Conservation (phyloP, 2,329 filamentous ascomycete species). For the Colletotrichum viniferum region DNA sequence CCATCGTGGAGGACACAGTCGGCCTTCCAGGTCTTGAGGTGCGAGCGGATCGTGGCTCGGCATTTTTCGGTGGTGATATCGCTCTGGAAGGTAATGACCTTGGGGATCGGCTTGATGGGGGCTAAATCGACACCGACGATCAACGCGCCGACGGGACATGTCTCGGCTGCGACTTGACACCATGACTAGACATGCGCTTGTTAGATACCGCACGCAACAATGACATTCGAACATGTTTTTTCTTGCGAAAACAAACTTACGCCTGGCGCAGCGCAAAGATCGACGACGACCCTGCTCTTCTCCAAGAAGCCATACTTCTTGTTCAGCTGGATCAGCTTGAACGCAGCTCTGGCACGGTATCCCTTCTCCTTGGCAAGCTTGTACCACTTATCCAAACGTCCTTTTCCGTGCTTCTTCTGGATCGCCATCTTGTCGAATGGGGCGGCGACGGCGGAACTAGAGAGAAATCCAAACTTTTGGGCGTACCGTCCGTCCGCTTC, state of each 20-base stretch:
- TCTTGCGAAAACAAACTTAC: conserved; percentile 51
- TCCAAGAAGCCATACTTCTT: conserved; percentile 99
- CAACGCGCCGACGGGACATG: conserved; percentile 87
- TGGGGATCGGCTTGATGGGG: conserved; percentile 94
- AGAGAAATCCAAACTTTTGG: neutral
- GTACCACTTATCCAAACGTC: conserved; percentile 98
- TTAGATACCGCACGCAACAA: neutral
- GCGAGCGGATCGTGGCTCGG: conserved; percentile 83
- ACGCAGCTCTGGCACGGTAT: conserved; percentile 92
- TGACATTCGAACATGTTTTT: neutral
- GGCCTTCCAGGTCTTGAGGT: conserved; percentile 95
- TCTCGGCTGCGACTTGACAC: conserved; percentile 95
- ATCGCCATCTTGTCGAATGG: conserved; percentile 73
- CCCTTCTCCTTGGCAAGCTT: conserved; percentile 98
- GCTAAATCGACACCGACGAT: conserved; percentile 94
- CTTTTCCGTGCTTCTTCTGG: conserved; percentile 98
- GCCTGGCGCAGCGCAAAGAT: conserved; percentile 96
- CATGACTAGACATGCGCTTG: conserved; percentile 67
- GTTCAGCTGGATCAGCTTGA: conserved; percentile 98
- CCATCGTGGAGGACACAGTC: conserved; percentile 96
- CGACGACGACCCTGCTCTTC: conserved; percentile 93
- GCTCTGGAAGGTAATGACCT: conserved; percentile 93
- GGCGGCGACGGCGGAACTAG: neutral
- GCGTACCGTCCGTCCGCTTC: conserved; percentile 1
- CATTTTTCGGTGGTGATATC: conserved; percentile 99